phyloP scores from a whole-genome alignment of 768 basidiomycete species.

The Nidularia sp. region DNA sequence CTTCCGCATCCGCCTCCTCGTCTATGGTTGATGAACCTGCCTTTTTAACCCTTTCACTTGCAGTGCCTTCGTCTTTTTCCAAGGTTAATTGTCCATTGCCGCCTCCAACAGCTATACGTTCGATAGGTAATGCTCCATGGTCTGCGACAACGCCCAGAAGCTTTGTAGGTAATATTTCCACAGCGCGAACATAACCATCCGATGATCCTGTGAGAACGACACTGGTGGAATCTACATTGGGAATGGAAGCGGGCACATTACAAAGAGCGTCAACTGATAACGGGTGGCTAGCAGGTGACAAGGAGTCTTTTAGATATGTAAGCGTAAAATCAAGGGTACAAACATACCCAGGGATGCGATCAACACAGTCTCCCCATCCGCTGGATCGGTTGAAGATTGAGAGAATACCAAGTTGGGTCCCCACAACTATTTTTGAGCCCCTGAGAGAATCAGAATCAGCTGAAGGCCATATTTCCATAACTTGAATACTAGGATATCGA shows the following conservation, averaged over 20 bases:
- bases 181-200: slow-evolving; percentile 85
- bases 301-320: not conserved
- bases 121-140: slow-evolving; percentile 90
- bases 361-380: slow-evolving; percentile 92
- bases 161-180: slow-evolving; percentile 85
- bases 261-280: slow-evolving; percentile 88
- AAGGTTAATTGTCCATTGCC: slow-evolving; percentile 28
- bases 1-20: slow-evolving; percentile 12
- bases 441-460: slow-evolving; percentile 26
- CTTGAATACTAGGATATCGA: too few relatives aligned
- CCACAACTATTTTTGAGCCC: slow-evolving; percentile 79
- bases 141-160: slow-evolving; percentile 87
- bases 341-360: slow-evolving; percentile 79
- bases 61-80: slow-evolving; percentile 13
- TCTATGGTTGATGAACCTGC: slow-evolving; percentile 8
- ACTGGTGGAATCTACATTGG: slow-evolving; percentile 57
- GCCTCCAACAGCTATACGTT: slow-evolving; percentile 67
- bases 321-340: slow-evolving; percentile 1
- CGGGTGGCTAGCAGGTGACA: slow-evolving; percentile 62
- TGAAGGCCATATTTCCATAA: too few relatives aligned
- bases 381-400: slow-evolving; percentile 85
- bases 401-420: slow-evolving; percentile 85
- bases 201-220: slow-evolving; percentile 88
- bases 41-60: slow-evolving; percentile 1
- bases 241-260: slow-evolving; percentile 57